Evolutionary conservation across 257 asterid genomes (phyloP), one percentile per base, ranked within the genome.

Genomic region (Coffea canephora): DNA sequence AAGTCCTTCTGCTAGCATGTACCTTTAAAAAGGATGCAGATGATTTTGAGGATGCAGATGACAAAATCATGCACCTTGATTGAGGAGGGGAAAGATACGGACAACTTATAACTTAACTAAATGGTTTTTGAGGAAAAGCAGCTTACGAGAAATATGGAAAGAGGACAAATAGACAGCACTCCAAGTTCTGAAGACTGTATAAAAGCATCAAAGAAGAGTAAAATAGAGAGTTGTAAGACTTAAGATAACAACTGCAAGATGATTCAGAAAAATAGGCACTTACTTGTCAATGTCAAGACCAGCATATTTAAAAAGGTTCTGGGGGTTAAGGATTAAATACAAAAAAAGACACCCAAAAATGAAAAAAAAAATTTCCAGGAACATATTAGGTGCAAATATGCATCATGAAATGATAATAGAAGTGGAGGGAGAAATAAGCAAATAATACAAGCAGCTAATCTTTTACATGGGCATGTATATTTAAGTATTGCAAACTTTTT

Each of bases 121-220:
- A 79, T 34, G 57, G 55, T 78, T 77, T 71, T 71, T 81, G 64
- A 59, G 45, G 39, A 66, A 55, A 79, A 75, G 82, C 77, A 66
- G 77, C 99, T 92, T 90, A 96, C 99, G 98, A 94, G 90, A 96
- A 94, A 87, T 96, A 96, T 64, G 99, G 99, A 82, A 94, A 96
- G 80, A 96, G 99, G 83, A 96, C 99, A 89, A 96, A 90, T 68
- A 96, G 90, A 83, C 99, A 96, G 92, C 97, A 91, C 91, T 96
- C 99, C 97, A 96, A 89, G 89, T 96, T 96, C 89, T 94, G 99
- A 89, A 96, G 99, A 82, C 99, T 94, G 92, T 25, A 83, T 41
- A 80, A 7, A 79, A 49, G 4, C 11, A 77, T 64, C 16, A 66
- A 75, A 70, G 62, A 46, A 49, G 31, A 57, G 77, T 61, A n/a